These are phyloP conservation scores for Pseudogymnoascus sp. DNA, from an alignment of 2,329 filamentous ascomycete species.

Conservation along the genomic window DNA sequence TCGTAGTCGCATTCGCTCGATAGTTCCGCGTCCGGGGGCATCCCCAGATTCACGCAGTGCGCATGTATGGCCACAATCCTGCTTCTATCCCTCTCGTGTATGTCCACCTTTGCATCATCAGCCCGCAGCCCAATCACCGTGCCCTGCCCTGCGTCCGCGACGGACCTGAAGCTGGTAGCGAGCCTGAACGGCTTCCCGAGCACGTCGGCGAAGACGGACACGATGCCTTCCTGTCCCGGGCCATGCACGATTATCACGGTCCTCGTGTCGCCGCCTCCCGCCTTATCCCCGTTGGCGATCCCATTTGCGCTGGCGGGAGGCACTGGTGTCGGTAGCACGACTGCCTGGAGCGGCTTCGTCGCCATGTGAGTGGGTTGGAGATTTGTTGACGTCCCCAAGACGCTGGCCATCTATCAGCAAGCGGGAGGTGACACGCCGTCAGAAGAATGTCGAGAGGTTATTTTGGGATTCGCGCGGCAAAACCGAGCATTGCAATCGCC, in stretches of 20 bases:
- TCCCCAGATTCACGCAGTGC: constrained; percentile 64
- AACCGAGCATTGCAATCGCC: constrained; percentile 5
- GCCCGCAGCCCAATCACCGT: constrained; percentile 60
- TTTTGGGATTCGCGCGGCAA: not conserved
- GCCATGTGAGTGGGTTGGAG: constrained; percentile 25
- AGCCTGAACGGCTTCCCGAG: constrained; percentile 64
- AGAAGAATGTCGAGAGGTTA: not conserved
- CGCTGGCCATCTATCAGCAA: constrained; percentile 1
- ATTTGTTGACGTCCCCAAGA: not conserved
- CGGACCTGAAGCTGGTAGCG: constrained; percentile 45
- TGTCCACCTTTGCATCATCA: constrained; percentile 46
- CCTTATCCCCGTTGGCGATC: constrained; percentile 26
- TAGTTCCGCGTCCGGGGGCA: constrained; percentile 57
- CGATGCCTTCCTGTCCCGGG: constrained; percentile 62
- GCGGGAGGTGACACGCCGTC: constrained; percentile 3
- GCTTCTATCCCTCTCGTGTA: constrained; percentile 48
- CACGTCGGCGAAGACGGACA: constrained; percentile 68
- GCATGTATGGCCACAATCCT: constrained; percentile 65
- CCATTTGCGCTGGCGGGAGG: constrained; percentile 32
- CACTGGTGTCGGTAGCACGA: constrained; percentile 38
- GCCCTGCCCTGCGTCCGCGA: constrained; percentile 47
- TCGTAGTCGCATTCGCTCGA: constrained; percentile 73
- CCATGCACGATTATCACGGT: constrained; percentile 62
- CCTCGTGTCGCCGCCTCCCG: constrained; percentile 42
- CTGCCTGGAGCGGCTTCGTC: constrained; percentile 39